Evolutionary conservation across 2,329 filamentous ascomycete species (phyloP).

Genomic region (Drechslerella dactyloides): DNA sequence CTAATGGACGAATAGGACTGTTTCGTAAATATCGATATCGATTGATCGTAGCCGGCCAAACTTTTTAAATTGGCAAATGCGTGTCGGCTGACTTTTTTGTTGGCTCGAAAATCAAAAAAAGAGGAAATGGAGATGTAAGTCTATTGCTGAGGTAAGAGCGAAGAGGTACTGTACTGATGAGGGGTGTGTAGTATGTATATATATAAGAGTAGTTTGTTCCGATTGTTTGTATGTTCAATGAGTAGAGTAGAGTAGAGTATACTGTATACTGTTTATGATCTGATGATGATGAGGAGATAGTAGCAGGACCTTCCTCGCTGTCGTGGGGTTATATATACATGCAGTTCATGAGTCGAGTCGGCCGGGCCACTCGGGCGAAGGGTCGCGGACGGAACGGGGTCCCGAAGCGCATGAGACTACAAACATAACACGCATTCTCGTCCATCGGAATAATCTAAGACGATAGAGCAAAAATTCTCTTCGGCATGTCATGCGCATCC

Average conservation of each 20-base stretch:
- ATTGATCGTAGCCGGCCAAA: no score
- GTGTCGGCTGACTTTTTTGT: no score
- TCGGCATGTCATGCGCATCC: no score
- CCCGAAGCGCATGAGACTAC: no score
- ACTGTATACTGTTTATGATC: constrained; percentile 39
- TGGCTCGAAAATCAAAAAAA: no score
- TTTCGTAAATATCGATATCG: no score
- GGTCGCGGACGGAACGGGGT: constrained; percentile 38
- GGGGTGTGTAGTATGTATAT: constrained; percentile 25
- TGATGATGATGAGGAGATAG: constrained; percentile 44
- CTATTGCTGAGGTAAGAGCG: not conserved
- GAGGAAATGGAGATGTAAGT: no score
- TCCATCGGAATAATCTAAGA: no score
- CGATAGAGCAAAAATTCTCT: no score
- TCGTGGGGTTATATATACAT: constrained; percentile 45
- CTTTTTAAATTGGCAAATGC: no score
- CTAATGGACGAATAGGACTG: no score
- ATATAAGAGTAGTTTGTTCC: constrained; percentile 29
- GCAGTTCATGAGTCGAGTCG: not conserved
- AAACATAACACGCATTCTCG: constrained; percentile 15
- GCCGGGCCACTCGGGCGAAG: constrained; percentile 11
- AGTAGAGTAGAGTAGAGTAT: no score
- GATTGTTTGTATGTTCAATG: constrained; percentile 3
- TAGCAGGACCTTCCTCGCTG: constrained; percentile 8
- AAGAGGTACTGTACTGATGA: constrained; percentile 11